A percentile compares a stretch with the other conserved stretches of the same genome.
These are phyloP conservation scores for Desmodesmus armatus DNA, from an alignment of 139 green algal genomes.

Conservation along the genomic window DNA sequence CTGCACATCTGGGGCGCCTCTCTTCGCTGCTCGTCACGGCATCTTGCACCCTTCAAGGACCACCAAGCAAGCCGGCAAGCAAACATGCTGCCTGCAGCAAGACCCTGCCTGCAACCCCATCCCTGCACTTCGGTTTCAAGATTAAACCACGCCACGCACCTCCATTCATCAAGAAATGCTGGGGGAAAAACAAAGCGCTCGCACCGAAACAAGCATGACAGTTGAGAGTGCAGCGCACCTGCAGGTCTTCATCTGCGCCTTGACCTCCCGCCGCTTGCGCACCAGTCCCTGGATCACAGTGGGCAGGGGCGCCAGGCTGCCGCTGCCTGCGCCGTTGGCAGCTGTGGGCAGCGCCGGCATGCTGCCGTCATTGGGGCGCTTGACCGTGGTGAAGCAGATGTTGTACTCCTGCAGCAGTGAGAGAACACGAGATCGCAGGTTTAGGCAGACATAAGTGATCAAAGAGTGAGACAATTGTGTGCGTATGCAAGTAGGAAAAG, in stretches of 20 bases:
- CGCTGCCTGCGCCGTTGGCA: slow-evolving; percentile 39
- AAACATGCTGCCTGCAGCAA: background rate
- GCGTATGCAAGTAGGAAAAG: too few relatives aligned
- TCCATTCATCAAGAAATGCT: background rate
- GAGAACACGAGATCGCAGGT: too few relatives aligned
- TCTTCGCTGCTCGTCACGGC: too few relatives aligned
- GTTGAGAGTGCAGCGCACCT: background rate
- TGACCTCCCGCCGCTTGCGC: slow-evolving; percentile 78
- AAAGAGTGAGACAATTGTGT: too few relatives aligned
- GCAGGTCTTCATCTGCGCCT: slow-evolving; percentile 73
- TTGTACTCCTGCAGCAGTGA: slow-evolving; percentile 91
- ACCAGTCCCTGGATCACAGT: slow-evolving; percentile 83
- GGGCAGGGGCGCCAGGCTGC: slow-evolving; percentile 74
- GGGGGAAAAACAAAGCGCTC: background rate
- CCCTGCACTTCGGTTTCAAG: background rate
- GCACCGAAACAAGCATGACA: background rate
- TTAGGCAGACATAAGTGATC: too few relatives aligned
- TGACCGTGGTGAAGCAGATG: slow-evolving; percentile 99
- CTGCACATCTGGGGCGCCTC: too few relatives aligned
- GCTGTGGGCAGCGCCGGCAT: slow-evolving; percentile 53
- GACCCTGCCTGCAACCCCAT: background rate
- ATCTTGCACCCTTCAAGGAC: too few relatives aligned
- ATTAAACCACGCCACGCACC: too few relatives aligned
- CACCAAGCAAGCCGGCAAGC: background rate
- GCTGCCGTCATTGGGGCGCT: slow-evolving; percentile 61